Evolutionary conservation across 2,329 filamentous ascomycete species (phyloP), one percentile per base, ranked within the genome.

Genomic region (Aureobasidium sp.): DNA sequence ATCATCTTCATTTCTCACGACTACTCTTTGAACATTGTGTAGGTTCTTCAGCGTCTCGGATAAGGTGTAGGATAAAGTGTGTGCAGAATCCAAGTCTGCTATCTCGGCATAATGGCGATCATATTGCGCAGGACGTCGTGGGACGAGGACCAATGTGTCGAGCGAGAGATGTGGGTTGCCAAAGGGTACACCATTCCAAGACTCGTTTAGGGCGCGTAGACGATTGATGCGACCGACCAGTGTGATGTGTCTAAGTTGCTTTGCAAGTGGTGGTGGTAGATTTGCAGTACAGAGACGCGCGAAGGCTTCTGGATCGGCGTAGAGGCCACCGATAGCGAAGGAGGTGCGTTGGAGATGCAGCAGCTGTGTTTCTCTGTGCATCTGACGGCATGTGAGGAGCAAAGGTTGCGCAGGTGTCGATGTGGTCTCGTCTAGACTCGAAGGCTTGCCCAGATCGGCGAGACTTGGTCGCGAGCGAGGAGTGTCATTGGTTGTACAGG

Each of bases 171-270:
- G 49, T 1, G 66, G 60, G 54, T 69, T 63, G n/a, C 70, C 72
- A 62, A 74, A 74, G 1, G 72, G 71, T 4, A 69, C 59, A 13
- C 68, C 68, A 2, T 64, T 63, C 72, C 72, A 74, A 5, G 69
- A 63, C 58, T 74, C 72, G 59, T 73, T 73, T 37, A 74, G 50
- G 13, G 70, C 69, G 41, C 72, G 67, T 7, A 74, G 63, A 30
- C 69, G 64, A 36, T 60, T 64, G 55, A 73, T 70, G 5, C 67
- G 67, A 5, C 72, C 71, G 11, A 67, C 67, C 16, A 74, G 65
- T 10, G 68, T 70, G n/a, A 74, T 63, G 62, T 71, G 68, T 16
- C 68, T 66, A 59, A 74, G 66, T 3, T 66, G 39, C 3, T 62
- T 45, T 3, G 63, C 63, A 2, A 72, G 65, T 1, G 61, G 41